phyloP scores from a whole-genome alignment of 805 yeast genomes.

The Brettanomyces naardenensis region DNA sequence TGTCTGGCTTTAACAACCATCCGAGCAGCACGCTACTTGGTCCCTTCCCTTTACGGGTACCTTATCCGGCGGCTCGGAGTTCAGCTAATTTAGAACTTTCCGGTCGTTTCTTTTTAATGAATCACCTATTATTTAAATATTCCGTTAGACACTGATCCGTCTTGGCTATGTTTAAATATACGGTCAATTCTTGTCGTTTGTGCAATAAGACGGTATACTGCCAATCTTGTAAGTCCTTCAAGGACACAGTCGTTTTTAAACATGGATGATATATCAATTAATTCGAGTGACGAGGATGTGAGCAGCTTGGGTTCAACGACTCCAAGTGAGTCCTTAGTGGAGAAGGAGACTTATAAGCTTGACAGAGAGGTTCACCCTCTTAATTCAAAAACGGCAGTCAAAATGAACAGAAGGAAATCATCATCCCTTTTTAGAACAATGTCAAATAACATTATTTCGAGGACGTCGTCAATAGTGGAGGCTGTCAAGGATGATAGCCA shows the following conservation, averaged over 20 bases:
- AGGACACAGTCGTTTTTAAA: background rate
- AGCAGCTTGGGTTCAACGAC: constrained; percentile 1
- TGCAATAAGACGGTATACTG: background rate
- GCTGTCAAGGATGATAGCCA: constrained; percentile 24
- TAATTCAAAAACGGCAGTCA: background rate
- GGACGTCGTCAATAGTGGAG: constrained; percentile 20
- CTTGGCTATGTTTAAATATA: background rate
- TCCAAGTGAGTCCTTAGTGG: background rate
- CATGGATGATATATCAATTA: background rate
- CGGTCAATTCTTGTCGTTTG: background rate
- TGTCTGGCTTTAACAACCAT: no score
- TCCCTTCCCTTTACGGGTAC: no score
- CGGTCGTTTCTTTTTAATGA: no score
- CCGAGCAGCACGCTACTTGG: no score
- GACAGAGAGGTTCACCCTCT: background rate
- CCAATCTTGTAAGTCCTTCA: no score
- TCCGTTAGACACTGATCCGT: no score
- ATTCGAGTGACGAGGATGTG: background rate
- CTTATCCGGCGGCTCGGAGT: no score
- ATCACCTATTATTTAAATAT: no score
- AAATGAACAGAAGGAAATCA: background rate
- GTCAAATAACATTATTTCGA: constrained; percentile 9
- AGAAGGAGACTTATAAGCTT: no score
- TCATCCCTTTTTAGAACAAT: background rate
- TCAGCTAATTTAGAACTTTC: no score